Base-by-base conservation (phyloP, 164 flowering plant species). In the Aristolochia fimbriata region DNA sequence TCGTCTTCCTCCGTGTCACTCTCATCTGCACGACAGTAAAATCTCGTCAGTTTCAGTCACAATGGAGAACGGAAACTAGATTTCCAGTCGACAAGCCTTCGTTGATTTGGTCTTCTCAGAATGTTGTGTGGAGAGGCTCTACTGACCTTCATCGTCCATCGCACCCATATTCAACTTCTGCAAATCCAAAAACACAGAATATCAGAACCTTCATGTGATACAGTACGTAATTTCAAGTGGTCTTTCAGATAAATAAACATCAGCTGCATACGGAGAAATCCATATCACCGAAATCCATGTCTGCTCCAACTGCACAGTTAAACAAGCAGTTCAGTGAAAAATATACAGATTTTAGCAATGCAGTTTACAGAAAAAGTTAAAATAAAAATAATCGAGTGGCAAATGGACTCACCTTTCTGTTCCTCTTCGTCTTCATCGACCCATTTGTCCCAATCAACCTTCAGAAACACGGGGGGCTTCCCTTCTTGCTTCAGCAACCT, bases 371-470 rank as follows among this genome's bases (percentile, higher is more conserved):
- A 2, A 27, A 27, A 27, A 27, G 30, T n/a, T n/a, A n/a, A 27
- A 27, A 56, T 15, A 37, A 4, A 49, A 46, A 11, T 16, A 43
- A 47, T 17, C 23, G 50, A 19, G 17, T 23, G 7, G 12, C 15
- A 15, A 19, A 15, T 2, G 2, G 11, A 27, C 63, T 50, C 9
- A 60, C 55, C 27, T 31, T 31, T 27, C 11, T 16, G 47, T 60
- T 50, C 84, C 60, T 82, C 87, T 37, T 87, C 91, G 51, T 85
- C 95, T 70, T 85, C 91, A 77, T 87, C 91, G 43, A 83, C 73
- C 95, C 95, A 87, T 60, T 81, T 87, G 50, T 83, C 87, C 88
- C 88, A 87, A 58, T 87, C 91, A 62, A 81, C 84, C 63, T 81
- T 80, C 55, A 87, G 14, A 50, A 76, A 87, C 5, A 65, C 69